Conservation (phyloP, 148 eudicot genomes). For the Rhododendron ovatum region DNA sequence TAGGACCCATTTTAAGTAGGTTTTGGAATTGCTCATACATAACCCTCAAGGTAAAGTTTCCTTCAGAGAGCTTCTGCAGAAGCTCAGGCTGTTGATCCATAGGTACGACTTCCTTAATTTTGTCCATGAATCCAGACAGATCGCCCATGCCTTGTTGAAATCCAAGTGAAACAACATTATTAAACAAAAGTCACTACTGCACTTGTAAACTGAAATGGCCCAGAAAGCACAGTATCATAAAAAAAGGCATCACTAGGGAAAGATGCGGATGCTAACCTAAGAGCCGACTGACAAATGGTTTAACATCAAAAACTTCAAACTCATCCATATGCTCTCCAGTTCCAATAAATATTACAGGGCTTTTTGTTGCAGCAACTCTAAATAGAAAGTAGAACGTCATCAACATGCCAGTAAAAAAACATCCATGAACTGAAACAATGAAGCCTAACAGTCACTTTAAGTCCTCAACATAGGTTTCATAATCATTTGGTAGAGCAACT, state of each 20-base stretch:
- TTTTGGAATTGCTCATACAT: constrained; percentile 98
- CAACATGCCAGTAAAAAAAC: background rate
- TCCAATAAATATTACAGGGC: constrained; percentile 97
- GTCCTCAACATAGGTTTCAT: background rate
- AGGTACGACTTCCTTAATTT: constrained; percentile 94
- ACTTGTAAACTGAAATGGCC: background rate
- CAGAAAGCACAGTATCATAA: background rate
- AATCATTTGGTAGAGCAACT: background rate
- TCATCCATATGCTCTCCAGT: constrained; percentile 99
- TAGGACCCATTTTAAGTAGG: constrained; percentile 94
- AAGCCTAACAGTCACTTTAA: background rate
- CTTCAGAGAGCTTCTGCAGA: constrained; percentile 93
- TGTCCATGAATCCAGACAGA: constrained; percentile 97
- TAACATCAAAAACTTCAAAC: constrained; percentile 93
- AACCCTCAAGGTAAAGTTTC: constrained; percentile 82
- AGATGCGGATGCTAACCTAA: constrained; percentile 47
- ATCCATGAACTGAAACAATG: background rate
- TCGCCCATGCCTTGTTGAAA: constrained; percentile 84
- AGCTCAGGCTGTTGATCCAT: constrained; percentile 99
- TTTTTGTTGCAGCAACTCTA: constrained; percentile 98
- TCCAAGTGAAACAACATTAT: background rate
- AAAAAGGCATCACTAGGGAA: constrained; percentile 3
- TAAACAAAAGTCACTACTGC: background rate
- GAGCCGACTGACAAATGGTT: constrained; percentile 97
- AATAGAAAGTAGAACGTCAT: background rate